phyloP scores from a whole-genome alignment of 768 basidiomycete genomes.

The Calocybe indica region DNA sequence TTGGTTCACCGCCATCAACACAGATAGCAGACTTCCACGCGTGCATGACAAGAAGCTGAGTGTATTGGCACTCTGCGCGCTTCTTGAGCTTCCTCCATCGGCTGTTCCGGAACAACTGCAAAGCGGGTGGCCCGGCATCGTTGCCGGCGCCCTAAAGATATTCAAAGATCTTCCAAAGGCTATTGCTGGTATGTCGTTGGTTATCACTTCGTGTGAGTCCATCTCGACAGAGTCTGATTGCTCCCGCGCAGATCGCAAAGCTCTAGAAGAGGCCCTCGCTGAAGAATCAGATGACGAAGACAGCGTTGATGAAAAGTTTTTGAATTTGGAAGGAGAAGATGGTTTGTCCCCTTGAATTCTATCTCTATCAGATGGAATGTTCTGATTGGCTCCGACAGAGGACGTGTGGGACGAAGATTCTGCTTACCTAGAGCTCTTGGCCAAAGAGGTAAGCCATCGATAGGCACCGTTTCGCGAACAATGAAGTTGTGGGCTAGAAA shows the following conservation, averaged over 20 bases:
- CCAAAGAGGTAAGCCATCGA: conserved; percentile 55
- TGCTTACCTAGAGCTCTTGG: conserved; percentile 82
- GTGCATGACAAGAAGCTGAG: conserved; percentile 90
- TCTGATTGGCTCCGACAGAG: conserved; percentile 34
- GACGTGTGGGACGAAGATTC: conserved; percentile 92
- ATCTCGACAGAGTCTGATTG: background rate
- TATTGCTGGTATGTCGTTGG: conserved; percentile 46
- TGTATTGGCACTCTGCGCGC: conserved; percentile 67
- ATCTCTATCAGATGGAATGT: too few relatives aligned
- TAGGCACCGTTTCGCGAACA: background rate
- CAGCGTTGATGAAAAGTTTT: conserved; percentile 44
- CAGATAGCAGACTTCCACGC: conserved; percentile 56
- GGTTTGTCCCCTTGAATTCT: conserved; percentile 25
- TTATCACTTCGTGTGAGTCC: too few relatives aligned
- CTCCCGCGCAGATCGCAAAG: conserved; percentile 46
- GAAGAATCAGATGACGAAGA: conserved; percentile 39
- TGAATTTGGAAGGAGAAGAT: conserved; percentile 67
- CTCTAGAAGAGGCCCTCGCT: conserved; percentile 44
- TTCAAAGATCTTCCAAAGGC: conserved; percentile 80
- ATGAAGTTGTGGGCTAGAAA: background rate
- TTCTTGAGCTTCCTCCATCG: conserved; percentile 64
- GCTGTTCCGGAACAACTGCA: conserved; percentile 52
- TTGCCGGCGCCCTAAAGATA: conserved; percentile 61
- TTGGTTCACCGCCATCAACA: conserved; percentile 76
- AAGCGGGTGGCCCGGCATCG: conserved; percentile 73